Conservation (phyloP, 2,329 filamentous ascomycete species). For the Xylariales sp. region DNA sequence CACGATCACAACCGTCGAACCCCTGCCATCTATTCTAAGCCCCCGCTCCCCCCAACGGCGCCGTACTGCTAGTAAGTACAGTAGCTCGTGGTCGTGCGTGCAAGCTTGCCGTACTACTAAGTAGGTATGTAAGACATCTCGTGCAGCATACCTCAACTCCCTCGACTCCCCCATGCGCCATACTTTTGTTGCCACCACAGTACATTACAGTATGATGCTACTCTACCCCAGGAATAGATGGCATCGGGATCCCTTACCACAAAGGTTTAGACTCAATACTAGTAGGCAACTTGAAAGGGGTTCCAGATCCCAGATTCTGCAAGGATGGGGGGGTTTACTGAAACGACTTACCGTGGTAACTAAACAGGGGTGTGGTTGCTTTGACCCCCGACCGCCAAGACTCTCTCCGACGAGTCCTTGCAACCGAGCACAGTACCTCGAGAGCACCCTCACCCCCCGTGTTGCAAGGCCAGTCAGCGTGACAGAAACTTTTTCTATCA, state of each 20-base stretch:
- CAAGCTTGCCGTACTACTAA: constrained; percentile 7
- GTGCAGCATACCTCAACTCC: constrained; percentile 22
- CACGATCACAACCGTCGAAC: constrained; percentile 5
- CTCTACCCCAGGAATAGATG: constrained; percentile 32
- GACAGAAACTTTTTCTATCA: constrained; percentile 28
- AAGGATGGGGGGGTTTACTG: constrained; percentile 49
- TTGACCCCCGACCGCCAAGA: constrained; percentile 38
- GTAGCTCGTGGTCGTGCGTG: constrained; percentile 6
- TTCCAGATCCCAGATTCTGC: constrained; percentile 47
- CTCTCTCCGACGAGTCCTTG: constrained; percentile 27
- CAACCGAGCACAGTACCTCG: constrained; percentile 29
- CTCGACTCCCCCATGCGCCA: constrained; percentile 20
- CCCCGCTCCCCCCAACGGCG: constrained; percentile 17
- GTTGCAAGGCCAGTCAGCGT: constrained; percentile 30
- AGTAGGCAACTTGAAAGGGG: constrained; percentile 34
- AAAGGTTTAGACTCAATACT: constrained; percentile 44
- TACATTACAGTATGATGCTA: constrained; percentile 26
- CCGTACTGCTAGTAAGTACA: not conserved
- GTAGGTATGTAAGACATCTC: constrained; percentile 26
- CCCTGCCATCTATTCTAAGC: constrained; percentile 27
- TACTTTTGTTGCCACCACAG: not conserved
- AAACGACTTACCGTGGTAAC: constrained; percentile 48
- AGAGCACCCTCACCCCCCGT: constrained; percentile 10
- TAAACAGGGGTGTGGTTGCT: constrained; percentile 40
- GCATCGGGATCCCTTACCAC: constrained; percentile 44